Evolutionary conservation across 371 early-diverging fungal genomes (phyloP).

Genomic region (Saksenaea vasiformis): DNA sequence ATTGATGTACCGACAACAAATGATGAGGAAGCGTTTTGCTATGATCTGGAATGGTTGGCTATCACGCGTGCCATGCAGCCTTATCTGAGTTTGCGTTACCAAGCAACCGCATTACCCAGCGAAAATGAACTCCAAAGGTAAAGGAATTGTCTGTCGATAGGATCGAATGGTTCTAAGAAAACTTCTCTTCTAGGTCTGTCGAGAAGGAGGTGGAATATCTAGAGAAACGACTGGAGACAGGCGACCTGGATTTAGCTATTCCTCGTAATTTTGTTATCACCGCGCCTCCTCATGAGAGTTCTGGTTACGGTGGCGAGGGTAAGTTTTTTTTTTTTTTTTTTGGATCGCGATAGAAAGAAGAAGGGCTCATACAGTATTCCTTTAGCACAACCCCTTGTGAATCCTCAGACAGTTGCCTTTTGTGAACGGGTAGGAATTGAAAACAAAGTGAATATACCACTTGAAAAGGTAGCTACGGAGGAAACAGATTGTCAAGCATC

Average conservation of each 20-base stretch:
- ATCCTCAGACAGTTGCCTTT: conserved; percentile 72
- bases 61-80: conserved; percentile 66
- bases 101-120: conserved; percentile 47
- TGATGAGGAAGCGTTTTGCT: conserved; percentile 45
- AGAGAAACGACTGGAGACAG: conserved; percentile 15
- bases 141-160: not conserved
- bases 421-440: conserved; percentile 62
- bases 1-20: conserved; percentile 58
- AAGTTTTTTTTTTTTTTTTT: conserved; percentile 4
- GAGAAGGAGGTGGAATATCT: conserved; percentile 30
- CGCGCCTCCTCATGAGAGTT: conserved; percentile 4
- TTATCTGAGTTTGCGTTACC: conserved; percentile 40
- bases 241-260: conserved; percentile 55
- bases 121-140: conserved; percentile 49
- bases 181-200: conserved; percentile 14
- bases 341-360: not conserved
- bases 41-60: conserved; percentile 88
- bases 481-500: not conserved
- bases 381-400: conserved; percentile 48
- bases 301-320: not conserved
- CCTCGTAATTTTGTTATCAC: conserved; percentile 67
- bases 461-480: not conserved
- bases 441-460: conserved; percentile 49
- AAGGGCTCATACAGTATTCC: not conserved
- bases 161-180: not conserved